phyloP scores from a whole-genome alignment of 768 basidiomycete species.

The Collybiopsis luxurians region DNA sequence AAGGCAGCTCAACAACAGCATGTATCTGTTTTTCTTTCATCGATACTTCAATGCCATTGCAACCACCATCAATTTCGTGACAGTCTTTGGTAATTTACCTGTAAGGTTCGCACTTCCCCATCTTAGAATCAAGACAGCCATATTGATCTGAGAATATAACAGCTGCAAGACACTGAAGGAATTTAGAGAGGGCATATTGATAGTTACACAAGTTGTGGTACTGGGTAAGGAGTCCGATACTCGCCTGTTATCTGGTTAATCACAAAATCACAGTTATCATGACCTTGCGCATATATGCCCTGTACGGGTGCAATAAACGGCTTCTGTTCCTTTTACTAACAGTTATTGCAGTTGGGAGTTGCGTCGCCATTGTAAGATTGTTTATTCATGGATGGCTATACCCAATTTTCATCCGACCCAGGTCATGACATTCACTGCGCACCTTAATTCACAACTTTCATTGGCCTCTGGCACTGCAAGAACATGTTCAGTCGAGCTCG shows the following conservation, averaged over 20 bases:
- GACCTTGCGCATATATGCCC: constrained; percentile 1
- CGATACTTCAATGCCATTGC: neutral
- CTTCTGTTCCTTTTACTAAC: neutral
- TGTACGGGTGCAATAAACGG: constrained; percentile 1
- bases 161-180: neutral
- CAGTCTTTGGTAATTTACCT: neutral
- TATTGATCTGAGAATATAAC: too few species aligned
- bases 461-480: too few species aligned
- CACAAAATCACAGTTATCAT: neutral
- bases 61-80: neutral
- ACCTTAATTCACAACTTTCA: neutral
- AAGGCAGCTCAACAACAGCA: neutral
- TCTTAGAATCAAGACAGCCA: too few species aligned
- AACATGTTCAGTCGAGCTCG: neutral
- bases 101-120: neutral
- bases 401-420: too few species aligned
- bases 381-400: too few species aligned
- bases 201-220: neutral
- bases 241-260: neutral
- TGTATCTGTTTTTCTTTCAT: neutral
- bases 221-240: neutral
- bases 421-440: neutral
- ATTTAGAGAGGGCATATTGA: neutral
- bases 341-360: neutral
- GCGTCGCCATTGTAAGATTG: neutral